Conservation (phyloP, 768 basidiomycete genomes). For the Russula lepida region DNA sequence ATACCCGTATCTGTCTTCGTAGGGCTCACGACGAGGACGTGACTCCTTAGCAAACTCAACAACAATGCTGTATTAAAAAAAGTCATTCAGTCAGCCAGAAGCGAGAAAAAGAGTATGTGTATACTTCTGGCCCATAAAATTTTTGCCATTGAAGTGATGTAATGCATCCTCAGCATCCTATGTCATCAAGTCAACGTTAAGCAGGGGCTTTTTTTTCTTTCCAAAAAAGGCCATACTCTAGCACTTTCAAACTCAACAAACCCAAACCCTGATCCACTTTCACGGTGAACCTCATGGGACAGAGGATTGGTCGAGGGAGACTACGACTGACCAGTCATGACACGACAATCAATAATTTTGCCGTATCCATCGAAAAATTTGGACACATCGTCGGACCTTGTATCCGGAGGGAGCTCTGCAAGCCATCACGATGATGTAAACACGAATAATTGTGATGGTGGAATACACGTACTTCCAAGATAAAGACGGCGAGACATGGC, state of each 20-base stretch:
- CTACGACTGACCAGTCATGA: conserved; percentile 74
- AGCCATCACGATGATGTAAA: conserved; percentile 7
- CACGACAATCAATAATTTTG: conserved; percentile 80
- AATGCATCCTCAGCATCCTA: conserved; percentile 96
- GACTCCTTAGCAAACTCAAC: conserved; percentile 96
- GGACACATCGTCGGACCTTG: conserved; percentile 73
- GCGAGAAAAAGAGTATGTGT: conserved; percentile 19
- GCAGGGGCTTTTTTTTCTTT: not conserved
- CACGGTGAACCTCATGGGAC: not conserved
- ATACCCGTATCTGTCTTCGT: conserved; percentile 46
- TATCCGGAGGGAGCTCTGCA: conserved; percentile 73
- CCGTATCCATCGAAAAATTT: conserved; percentile 91
- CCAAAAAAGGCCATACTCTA: conserved; percentile 40
- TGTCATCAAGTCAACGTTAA: conserved; percentile 10
- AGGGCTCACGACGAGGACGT: conserved; percentile 71
- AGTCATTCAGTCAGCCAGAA: not conserved
- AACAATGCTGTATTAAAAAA: conserved; percentile 55
- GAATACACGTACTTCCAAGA: conserved; percentile 58
- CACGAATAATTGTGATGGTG: not conserved
- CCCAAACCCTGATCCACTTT: conserved; percentile 61
- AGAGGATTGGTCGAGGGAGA: not conserved
- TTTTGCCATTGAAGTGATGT: conserved; percentile 76
- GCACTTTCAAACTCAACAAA: conserved; percentile 93
- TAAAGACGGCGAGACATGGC: conserved; percentile 80
- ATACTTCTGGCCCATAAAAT: conserved; percentile 83